Conservation (phyloP, 179 eudicot genomes). For the Vitellaria paradoxa region DNA sequence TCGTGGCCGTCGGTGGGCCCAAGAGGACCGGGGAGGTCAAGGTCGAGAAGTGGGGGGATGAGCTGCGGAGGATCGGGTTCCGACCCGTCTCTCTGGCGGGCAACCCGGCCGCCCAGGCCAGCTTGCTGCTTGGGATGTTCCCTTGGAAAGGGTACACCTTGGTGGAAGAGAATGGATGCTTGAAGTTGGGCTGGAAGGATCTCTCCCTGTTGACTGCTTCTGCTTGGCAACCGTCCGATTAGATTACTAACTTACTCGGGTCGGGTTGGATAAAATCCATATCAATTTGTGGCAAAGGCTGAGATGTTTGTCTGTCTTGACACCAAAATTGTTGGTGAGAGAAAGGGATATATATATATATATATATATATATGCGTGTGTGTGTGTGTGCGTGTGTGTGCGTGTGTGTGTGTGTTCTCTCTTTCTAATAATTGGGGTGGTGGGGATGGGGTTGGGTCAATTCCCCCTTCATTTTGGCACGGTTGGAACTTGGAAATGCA, state of each 20-base stretch:
- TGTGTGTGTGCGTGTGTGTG: no score
- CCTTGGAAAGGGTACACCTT: slow-evolving; percentile 57
- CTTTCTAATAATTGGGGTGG: no score
- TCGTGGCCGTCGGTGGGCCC: slow-evolving; percentile 41
- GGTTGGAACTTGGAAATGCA: no score
- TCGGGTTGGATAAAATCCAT: neutral
- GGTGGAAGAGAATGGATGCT: slow-evolving; percentile 50
- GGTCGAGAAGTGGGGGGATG: slow-evolving; percentile 35
- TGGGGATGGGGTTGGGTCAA: no score
- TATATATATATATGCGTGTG: no score
- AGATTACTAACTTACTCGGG: neutral
- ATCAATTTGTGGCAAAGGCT: neutral
- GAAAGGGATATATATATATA: no score
- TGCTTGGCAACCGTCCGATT: slow-evolving; percentile 44
- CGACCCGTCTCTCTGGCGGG: slow-evolving; percentile 42
- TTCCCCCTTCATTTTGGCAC: no score
- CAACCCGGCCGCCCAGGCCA: slow-evolving; percentile 48
- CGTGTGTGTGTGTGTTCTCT: no score
- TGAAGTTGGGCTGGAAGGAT: slow-evolving; percentile 61
- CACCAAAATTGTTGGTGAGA: no score
- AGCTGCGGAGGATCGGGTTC: slow-evolving; percentile 39
- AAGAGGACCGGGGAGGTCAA: slow-evolving; percentile 25
- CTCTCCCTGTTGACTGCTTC: slow-evolving; percentile 53
- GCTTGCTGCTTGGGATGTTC: slow-evolving; percentile 49
- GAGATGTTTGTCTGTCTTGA: neutral